These are phyloP conservation scores for Goffeauzyma gilvescens DNA, from an alignment of 768 basidiomycete genomes.

Conservation along the genomic window DNA sequence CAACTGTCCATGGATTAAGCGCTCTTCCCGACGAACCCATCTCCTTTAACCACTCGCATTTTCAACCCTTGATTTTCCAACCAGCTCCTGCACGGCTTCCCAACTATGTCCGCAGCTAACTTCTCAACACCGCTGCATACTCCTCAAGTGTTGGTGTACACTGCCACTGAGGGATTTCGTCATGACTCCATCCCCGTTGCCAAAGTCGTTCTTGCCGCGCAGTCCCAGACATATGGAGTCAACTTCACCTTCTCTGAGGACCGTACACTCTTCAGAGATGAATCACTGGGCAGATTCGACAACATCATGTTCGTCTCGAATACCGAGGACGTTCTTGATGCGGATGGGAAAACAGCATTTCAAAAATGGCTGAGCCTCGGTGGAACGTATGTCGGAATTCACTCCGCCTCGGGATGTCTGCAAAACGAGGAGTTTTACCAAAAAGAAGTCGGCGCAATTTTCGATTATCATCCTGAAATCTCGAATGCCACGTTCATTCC, in stretches of 20 bases:
- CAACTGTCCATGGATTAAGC: too few species aligned
- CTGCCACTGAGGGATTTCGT: constrained; percentile 44
- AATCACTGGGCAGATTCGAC: constrained; percentile 42
- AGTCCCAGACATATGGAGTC: constrained; percentile 38
- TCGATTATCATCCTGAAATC: constrained; percentile 51
- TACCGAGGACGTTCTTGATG: constrained; percentile 52
- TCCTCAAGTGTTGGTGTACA: constrained; percentile 41
- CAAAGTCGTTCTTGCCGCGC: constrained; percentile 40
- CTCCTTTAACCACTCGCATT: too few species aligned
- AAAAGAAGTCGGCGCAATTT: constrained; percentile 46
- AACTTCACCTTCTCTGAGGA: constrained; percentile 52
- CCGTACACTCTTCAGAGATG: constrained; percentile 40
- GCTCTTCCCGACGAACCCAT: too few species aligned
- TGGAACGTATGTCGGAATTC: constrained; percentile 53
- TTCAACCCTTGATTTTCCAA: too few species aligned
- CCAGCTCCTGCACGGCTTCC: too few species aligned
- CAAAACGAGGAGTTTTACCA: constrained; percentile 43
- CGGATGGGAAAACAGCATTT: constrained; percentile 43
- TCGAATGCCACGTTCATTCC: constrained; percentile 49
- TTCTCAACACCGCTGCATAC: too few species aligned
- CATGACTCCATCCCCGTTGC: constrained; percentile 63
- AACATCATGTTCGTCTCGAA: constrained; percentile 51
- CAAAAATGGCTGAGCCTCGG: constrained; percentile 47
- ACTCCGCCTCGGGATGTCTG: constrained; percentile 47
- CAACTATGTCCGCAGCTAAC: too few species aligned